Percentiles rank a stretch among this genome's conserved stretches.
These are phyloP conservation scores for Conoideocrella luteorostrata DNA, from an alignment of 2,329 filamentous ascomycete species.

Conservation along the genomic window DNA sequence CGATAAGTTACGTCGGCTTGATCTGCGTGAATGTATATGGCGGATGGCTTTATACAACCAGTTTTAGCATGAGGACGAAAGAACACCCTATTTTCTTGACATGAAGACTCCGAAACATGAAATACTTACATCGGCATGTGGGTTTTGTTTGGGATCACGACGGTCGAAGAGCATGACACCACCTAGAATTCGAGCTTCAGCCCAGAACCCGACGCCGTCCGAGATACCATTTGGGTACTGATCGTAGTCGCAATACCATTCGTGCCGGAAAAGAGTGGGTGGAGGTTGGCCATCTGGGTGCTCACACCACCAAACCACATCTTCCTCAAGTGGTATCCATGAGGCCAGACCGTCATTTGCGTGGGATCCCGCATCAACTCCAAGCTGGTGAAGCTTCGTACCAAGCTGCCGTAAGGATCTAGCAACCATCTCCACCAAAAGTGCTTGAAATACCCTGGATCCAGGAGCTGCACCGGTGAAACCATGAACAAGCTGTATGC, in stretches of 20 bases:
- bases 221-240: constrained; percentile 18
- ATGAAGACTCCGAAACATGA: background rate
- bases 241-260: constrained; percentile 15
- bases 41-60: constrained; percentile 1
- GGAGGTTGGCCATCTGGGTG: constrained; percentile 9
- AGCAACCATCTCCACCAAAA: constrained; percentile 25
- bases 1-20: constrained; percentile 15
- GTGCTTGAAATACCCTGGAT: constrained; percentile 20
- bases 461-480: constrained; percentile 10
- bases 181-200: constrained; percentile 21
- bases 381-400: constrained; percentile 22
- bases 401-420: constrained; percentile 10
- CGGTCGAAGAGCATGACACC: constrained; percentile 24
- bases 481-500: constrained; percentile 14
- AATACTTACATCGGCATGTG: background rate
- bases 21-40: constrained; percentile 18
- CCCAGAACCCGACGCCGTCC: constrained; percentile 20
- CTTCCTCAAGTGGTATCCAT: constrained; percentile 16
- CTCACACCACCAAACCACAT: background rate
- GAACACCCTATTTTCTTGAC: too few relatives aligned
- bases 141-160: background rate
- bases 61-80: too few relatives aligned
- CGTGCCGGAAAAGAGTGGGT: constrained; percentile 21
- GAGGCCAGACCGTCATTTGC: constrained; percentile 16
- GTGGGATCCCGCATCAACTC: constrained; percentile 15